These are phyloP conservation scores for Cryptosporidium andersoni DNA, from an alignment of 169 alveolate species.

Conservation along the genomic window DNA sequence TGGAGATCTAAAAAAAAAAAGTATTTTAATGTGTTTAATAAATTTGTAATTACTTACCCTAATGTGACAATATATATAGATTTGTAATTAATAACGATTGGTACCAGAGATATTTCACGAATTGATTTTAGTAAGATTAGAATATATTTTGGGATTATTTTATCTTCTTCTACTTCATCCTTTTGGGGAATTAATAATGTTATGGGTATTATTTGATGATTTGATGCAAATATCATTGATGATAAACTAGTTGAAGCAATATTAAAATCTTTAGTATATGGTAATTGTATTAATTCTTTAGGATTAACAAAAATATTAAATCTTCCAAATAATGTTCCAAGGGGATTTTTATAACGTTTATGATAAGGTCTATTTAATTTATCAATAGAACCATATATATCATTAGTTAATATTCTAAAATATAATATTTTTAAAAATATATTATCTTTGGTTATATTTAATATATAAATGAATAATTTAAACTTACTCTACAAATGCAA, in stretches of 20 bases:
- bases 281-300: conserved; percentile 24
- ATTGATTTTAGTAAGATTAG: conserved; percentile 23
- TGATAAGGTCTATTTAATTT: conserved; percentile 1
- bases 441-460: background rate
- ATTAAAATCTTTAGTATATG: conserved; percentile 24
- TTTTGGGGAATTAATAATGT: conserved; percentile 5
- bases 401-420: conserved; percentile 38
- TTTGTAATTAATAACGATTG: conserved; percentile 21
- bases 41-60: conserved; percentile 37
- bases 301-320: conserved; percentile 26
- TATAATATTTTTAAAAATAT: too few species aligned
- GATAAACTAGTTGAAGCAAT: conserved; percentile 37
- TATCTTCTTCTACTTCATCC: conserved; percentile 3
- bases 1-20: conserved; percentile 19
- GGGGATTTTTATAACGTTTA: conserved; percentile 5
- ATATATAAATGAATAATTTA: too few species aligned
- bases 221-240: conserved; percentile 64
- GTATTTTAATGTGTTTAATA: background rate
- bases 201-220: conserved; percentile 61
- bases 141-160: conserved; percentile 21
- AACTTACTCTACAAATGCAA: conserved; percentile 62
- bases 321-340: conserved; percentile 54
- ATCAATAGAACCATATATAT: conserved; percentile 19
- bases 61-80: conserved; percentile 44
- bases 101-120: conserved; percentile 35